Conservation (phyloP, 2,329 filamentous ascomycete species). For the Calonectria pteridis region DNA sequence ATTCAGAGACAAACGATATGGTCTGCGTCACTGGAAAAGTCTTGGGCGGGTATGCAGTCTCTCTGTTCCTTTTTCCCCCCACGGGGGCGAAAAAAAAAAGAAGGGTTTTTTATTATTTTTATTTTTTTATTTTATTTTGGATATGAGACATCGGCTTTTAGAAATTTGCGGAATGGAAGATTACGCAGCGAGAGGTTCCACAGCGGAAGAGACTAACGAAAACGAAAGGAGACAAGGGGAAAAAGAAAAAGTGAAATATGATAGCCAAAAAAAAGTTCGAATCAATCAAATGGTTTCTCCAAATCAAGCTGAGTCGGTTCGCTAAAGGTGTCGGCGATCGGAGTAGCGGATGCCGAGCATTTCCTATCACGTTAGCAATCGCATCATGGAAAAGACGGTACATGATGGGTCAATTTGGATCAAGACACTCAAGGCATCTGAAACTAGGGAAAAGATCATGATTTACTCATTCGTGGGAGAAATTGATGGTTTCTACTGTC, state of each 20-base stretch:
- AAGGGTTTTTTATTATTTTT: no score
- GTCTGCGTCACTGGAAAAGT: not conserved
- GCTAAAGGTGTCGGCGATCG: not conserved
- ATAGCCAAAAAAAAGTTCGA: not conserved
- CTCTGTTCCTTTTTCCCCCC: not conserved
- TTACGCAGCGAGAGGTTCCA: not conserved
- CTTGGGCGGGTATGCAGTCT: not conserved
- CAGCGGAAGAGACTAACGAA: not conserved
- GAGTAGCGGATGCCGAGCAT: not conserved
- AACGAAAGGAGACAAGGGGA: not conserved
- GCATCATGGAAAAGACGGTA: not conserved
- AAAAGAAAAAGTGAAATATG: not conserved
- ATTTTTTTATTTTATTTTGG: not conserved
- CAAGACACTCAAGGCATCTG: not conserved
- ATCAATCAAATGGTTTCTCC: not conserved
- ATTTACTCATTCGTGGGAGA: not conserved
- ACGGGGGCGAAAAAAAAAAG: not conserved
- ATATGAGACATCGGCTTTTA: not conserved
- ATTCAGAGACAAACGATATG: slow-evolving; percentile 1
- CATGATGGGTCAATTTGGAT: not conserved
- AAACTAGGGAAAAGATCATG: not conserved
- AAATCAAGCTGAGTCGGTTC: not conserved
- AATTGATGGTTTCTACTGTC: not conserved
- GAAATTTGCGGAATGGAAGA: not conserved
- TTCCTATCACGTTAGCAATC: not conserved